Evolutionary conservation across 352 stramenopile genomes (phyloP), one percentile per base, ranked within the genome.

Genomic region (Phytophthora ramorum): DNA sequence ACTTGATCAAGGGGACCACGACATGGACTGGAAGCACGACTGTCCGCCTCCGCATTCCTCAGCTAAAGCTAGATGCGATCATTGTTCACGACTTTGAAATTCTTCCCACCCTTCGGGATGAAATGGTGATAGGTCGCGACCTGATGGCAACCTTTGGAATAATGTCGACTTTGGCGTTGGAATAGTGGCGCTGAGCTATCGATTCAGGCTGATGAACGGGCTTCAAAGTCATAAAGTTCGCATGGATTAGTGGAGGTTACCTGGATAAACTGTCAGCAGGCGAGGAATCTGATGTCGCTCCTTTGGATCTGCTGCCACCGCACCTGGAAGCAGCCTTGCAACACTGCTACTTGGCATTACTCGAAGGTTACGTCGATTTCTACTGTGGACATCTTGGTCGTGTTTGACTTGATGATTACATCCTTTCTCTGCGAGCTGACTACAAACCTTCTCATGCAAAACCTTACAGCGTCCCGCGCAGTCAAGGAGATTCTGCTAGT

Each of bases 11-110:
- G 1, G 58, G 58, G 8, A 16, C 5, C 7, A 22, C 20, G 4
- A 19, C 1, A 2, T 50, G 58, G 20, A 19, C 43, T 16, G 41
- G 43, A 17, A 7, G 47, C 3, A 44, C 49, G 28, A 13, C 10
- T 3, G 38, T 58, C 24, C 38, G 41, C 4, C 41, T 59, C n/a
- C 17, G 48, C 0, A 48, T 66, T 16, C 58, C 58, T 30, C 2
- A 47, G 10, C 6, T 66, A 0, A 66, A 59, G 16, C 48, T 38
- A 22, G 58, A 53, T 8, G 16, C 48, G 6, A 20, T 66, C 7
- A 59, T 66, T 13, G 43, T 58, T 5, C 58, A 58, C 58, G 3
- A 19, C 0, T 66, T 66, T 13, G 58, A 66, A 24, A 40, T 59
- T 2, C 2, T 66, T 19, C 14, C 38, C 0, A 26, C 37, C 1